These are phyloP conservation scores for Sutorius australiensis DNA, from an alignment of 768 basidiomycete species.

Conservation along the genomic window DNA sequence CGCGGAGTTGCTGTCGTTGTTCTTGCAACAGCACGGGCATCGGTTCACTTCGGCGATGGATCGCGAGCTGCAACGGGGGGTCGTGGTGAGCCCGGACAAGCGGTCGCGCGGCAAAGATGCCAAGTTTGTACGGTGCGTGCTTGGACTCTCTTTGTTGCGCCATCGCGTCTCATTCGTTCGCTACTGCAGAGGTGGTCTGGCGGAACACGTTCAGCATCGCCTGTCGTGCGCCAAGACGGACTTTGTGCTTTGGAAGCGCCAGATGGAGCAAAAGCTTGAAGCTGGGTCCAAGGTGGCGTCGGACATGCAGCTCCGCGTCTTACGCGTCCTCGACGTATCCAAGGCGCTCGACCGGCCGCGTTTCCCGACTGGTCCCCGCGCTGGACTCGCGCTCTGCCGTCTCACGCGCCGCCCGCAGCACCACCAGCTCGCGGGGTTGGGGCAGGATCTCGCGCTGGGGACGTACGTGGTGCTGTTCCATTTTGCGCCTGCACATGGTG, in stretches of 20 bases:
- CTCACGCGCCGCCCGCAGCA: conserved; percentile 25
- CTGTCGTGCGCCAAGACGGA: conserved; percentile 44
- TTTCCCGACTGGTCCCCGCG: conserved; percentile 24
- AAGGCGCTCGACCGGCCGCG: conserved; percentile 29
- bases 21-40: conserved; percentile 45
- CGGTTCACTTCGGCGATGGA: conserved; percentile 35
- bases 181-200: conserved; percentile 50
- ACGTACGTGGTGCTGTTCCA: conserved; percentile 37
- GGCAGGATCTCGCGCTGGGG: conserved; percentile 18
- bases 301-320: conserved; percentile 44
- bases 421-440: conserved; percentile 12
- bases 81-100: conserved; percentile 60
- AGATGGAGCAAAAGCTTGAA: conserved; percentile 38
- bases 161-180: background rate
- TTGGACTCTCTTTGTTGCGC: no score
- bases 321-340: conserved; percentile 38
- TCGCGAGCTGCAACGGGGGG: conserved; percentile 43
- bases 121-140: conserved; percentile 47
- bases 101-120: conserved; percentile 38
- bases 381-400: conserved; percentile 43
- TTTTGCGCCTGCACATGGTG: conserved; percentile 29
- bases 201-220: conserved; percentile 44
- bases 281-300: conserved; percentile 28
- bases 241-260: conserved; percentile 51
- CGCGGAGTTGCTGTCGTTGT: conserved; percentile 50